Evolutionary conservation across 257 asterid species (phyloP).

Genomic region (Solanum pinnatisectum): DNA sequence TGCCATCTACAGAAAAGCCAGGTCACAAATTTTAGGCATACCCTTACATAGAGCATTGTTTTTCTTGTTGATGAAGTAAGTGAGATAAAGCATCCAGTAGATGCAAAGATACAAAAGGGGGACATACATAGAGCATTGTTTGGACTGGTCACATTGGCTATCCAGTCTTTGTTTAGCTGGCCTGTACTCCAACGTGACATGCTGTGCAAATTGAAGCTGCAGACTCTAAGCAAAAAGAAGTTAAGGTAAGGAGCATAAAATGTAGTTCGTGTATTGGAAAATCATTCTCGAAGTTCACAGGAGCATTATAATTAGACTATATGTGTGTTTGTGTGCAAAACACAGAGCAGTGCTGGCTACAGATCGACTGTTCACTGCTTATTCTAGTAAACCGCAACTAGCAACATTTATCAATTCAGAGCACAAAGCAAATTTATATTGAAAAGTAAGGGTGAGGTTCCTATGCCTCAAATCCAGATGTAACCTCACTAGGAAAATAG

Average conservation of each 20-base stretch:
- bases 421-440: background rate
- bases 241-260: background rate
- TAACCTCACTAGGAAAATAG: background rate
- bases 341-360: background rate
- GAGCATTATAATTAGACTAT: background rate
- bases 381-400: background rate
- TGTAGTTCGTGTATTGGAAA: background rate
- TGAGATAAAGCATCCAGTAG: background rate
- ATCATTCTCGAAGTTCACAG: background rate
- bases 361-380: background rate
- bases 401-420: background rate
- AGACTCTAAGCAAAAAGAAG: background rate
- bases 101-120: background rate
- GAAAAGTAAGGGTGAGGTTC: background rate
- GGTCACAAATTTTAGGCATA: background rate
- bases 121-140: constrained; percentile 11
- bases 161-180: constrained; percentile 12
- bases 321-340: background rate
- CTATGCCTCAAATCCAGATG: background rate
- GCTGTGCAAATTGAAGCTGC: constrained; percentile 53
- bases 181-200: constrained; percentile 28
- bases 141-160: constrained; percentile 2
- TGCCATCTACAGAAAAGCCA: background rate
- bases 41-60: constrained; percentile 14
- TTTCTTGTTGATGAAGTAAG: background rate